Conservation (phyloP, 1,284 basidiomycete species). For the Puccinia polysora region DNA sequence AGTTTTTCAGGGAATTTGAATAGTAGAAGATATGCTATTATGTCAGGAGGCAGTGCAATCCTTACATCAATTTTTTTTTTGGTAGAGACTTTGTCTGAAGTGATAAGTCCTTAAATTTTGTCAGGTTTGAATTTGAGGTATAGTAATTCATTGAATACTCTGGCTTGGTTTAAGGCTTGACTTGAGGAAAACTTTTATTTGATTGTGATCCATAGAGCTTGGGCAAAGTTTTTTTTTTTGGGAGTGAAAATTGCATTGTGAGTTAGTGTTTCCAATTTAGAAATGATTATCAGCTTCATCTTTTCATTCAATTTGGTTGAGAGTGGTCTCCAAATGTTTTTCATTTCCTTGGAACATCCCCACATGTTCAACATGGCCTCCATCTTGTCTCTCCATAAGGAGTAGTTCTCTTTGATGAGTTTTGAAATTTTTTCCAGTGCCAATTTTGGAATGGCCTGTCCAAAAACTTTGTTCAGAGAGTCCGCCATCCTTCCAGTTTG, state of each 20-base stretch:
- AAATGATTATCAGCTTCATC: background rate
- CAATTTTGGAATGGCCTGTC: background rate
- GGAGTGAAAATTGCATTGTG: background rate
- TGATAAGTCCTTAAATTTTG: background rate
- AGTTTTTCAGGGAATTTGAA: background rate
- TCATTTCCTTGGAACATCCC: background rate
- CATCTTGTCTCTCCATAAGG: background rate
- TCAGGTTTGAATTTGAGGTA: background rate
- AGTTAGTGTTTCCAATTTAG: background rate
- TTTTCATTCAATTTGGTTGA: background rate
- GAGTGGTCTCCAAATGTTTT: background rate
- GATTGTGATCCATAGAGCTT: background rate
- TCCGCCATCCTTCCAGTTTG: background rate
- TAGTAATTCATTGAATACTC: background rate
- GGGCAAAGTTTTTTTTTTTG: background rate
- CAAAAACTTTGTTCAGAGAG: background rate
- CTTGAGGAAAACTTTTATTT: background rate
- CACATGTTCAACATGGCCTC: background rate
- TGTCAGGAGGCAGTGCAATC: background rate
- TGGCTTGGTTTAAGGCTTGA: background rate
- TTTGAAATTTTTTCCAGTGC: background rate
- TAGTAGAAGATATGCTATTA: background rate
- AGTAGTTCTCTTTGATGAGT: background rate
- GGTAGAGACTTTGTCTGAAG: background rate
- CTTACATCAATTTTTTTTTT: background rate